Conservation (phyloP, 257 asterid genomes). For the Ajuga chamaepitys region DNA sequence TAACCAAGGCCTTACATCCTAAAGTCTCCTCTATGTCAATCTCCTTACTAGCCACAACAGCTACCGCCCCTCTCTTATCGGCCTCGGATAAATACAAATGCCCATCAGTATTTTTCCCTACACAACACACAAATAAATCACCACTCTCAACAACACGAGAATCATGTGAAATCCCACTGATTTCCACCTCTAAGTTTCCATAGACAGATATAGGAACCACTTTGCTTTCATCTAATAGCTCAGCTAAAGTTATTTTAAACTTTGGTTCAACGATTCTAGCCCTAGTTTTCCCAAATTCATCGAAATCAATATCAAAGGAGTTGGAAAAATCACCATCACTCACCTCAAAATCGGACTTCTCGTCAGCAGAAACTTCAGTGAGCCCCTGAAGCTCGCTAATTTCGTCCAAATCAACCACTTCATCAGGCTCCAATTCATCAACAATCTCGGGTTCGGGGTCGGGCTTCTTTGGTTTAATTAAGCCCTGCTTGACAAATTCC, state of each 20-base stretch:
- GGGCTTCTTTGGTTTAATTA: slow-evolving; percentile 48
- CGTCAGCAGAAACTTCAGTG: slow-evolving; percentile 39
- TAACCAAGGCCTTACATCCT: slow-evolving; percentile 85
- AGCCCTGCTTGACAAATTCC: slow-evolving; percentile 76
- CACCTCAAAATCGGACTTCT: slow-evolving; percentile 53
- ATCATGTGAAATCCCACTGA: slow-evolving; percentile 81
- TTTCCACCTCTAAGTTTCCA: slow-evolving; percentile 73
- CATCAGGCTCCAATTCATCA: slow-evolving; percentile 89
- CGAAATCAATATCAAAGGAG: slow-evolving; percentile 73
- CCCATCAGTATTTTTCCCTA: slow-evolving; percentile 67
- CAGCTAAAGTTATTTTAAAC: slow-evolving; percentile 82
- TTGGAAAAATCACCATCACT: slow-evolving; percentile 37
- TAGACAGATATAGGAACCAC: slow-evolving; percentile 77
- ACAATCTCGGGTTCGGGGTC: slow-evolving; percentile 23
- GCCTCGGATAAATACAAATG: slow-evolving; percentile 74
- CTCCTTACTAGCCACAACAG: slow-evolving; percentile 87
- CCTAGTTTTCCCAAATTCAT: slow-evolving; percentile 57
- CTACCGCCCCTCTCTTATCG: slow-evolving; percentile 94
- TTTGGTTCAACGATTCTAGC: slow-evolving; percentile 72
- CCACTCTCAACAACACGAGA: slow-evolving; percentile 85
- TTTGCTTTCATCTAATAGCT: slow-evolving; percentile 80
- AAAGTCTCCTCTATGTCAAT: slow-evolving; percentile 74
- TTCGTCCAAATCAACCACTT: slow-evolving; percentile 84
- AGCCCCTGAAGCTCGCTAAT: slow-evolving; percentile 66
- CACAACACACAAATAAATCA: slow-evolving; percentile 76